Conservation (phyloP, 352 stramenopile genomes). For the Lagenidium giganteum region DNA sequence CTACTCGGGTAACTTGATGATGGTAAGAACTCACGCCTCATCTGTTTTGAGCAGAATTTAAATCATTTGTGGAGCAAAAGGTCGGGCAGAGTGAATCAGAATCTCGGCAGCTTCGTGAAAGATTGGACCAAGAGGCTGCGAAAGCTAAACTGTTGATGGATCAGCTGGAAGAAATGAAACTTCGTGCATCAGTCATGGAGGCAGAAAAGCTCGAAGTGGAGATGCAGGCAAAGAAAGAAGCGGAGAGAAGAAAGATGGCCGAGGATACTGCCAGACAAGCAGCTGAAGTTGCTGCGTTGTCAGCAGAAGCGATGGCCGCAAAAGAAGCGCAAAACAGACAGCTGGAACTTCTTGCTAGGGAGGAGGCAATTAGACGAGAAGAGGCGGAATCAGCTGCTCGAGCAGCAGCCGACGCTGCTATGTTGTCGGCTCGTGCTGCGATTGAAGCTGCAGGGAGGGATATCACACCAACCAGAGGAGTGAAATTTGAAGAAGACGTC, state of each 20-base stretch:
- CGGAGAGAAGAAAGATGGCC: constrained; percentile 15
- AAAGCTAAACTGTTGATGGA: constrained; percentile 35
- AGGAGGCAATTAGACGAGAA: constrained; percentile 45
- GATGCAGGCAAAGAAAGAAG: constrained; percentile 38
- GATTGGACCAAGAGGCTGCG: constrained; percentile 47
- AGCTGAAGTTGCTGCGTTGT: constrained; percentile 1
- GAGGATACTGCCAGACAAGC: neutral
- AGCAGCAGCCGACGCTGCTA: constrained; percentile 55
- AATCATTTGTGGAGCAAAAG: constrained; percentile 55
- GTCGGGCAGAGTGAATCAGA: constrained; percentile 60
- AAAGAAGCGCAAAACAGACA: constrained; percentile 45
- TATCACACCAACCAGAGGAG: constrained; percentile 27
- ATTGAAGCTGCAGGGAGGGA: constrained; percentile 52
- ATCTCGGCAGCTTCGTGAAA: constrained; percentile 54
- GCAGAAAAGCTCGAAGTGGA: constrained; percentile 45
- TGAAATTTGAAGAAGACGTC: too few species aligned
- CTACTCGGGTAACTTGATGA: neutral
- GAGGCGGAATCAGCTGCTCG: constrained; percentile 57
- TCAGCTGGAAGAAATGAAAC: constrained; percentile 53
- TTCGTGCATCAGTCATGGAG: constrained; percentile 38
- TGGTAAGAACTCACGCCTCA: too few species aligned
- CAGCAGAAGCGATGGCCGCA: constrained; percentile 26
- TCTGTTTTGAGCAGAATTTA: constrained; percentile 26
- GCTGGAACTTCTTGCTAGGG: constrained; percentile 42
- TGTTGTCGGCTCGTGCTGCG: constrained; percentile 60